Evolutionary conservation across 2,329 filamentous ascomycete species (phyloP), one percentile per base, ranked within the genome.

Genomic region (Fusarium floridanum): DNA sequence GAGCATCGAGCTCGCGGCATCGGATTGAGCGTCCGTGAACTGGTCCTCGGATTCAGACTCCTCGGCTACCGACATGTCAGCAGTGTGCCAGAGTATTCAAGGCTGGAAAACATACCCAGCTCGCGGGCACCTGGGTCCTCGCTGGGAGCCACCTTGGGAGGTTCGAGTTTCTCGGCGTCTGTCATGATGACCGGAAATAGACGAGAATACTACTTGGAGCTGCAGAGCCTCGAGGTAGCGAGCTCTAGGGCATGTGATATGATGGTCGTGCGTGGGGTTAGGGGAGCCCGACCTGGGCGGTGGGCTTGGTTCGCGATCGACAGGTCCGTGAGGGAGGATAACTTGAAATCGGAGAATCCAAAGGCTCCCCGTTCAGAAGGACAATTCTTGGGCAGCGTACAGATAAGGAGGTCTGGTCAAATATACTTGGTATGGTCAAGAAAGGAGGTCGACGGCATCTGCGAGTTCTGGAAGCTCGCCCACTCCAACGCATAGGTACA

Each of bases 21-120:
- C 87, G 37, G 90, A 91, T 64, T 89, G 89, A 37, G 91, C 91
- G 80, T 93, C 91, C 61, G 89, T 92, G 81, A 92, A 93, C 82
- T 93, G 91, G 75, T 93, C 91, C 55, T 93, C 91, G 32, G 90
- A 92, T 72, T 92, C 91, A 59, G 91, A 91, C 34, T 85, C 85
- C 69, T 88, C 88, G 83, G 81, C 82, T 82, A 50, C 39, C 24
- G 27, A 39, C 36, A 62, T 61, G 76, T 83, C 72, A 84, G 80
- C 66, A 71, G 53, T 27, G 17, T 32, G 34, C 20, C 12, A 22
- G 50, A 48, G 17, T 64, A 45, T 66, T 32, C 56, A 41, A 60
- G 56, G 22, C 14, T 45, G 50, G 34, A 61, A 45, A 56, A 73
- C 75, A 37, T 80, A 91, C 90, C 87, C 70, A 91, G 83, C 67